Conservation (phyloP, 306 rosid genomes). For the Chamaecrista fasciculata region DNA sequence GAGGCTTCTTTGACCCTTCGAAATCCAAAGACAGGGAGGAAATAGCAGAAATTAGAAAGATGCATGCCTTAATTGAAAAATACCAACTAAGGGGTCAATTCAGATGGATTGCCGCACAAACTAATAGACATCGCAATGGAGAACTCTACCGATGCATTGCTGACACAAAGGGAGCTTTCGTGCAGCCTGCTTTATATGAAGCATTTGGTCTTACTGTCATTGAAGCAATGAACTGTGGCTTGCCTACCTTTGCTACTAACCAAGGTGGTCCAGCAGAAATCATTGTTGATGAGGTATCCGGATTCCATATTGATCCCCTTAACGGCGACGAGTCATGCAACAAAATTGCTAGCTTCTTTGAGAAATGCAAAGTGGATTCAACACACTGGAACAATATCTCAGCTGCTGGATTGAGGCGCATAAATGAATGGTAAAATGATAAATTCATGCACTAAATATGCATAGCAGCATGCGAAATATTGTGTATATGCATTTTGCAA, state of each 20-base stretch:
- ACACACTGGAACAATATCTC: conserved; percentile 60
- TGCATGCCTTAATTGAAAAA: conserved; percentile 66
- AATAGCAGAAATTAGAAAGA: conserved; percentile 69
- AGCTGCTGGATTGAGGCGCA: conserved; percentile 59
- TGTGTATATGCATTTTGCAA: not conserved
- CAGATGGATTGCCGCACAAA: conserved; percentile 96
- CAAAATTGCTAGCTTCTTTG: conserved; percentile 77
- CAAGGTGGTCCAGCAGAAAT: conserved; percentile 99
- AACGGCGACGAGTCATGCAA: conserved; percentile 70
- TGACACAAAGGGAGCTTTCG: conserved; percentile 86
- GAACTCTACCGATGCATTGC: conserved; percentile 88
- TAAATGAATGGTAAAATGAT: conserved; percentile 72
- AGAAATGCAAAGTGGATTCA: conserved; percentile 59
- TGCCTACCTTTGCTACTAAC: conserved; percentile 92
- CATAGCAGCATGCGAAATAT: not conserved
- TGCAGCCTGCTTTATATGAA: conserved; percentile 91
- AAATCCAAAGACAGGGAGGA: conserved; percentile 93
- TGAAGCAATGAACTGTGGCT: conserved; percentile 96
- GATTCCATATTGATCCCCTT: conserved; percentile 84
- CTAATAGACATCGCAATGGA: conserved; percentile 65
- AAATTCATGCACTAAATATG: not conserved
- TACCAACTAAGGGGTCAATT: conserved; percentile 77
- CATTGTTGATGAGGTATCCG: conserved; percentile 79
- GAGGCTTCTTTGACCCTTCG: conserved; percentile 91
- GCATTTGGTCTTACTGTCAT: conserved; percentile 96